Evolutionary conservation across 1,139 yeast species (phyloP), one percentile per base, ranked within the genome.

Genomic region (Sugiyamaella novakii): DNA sequence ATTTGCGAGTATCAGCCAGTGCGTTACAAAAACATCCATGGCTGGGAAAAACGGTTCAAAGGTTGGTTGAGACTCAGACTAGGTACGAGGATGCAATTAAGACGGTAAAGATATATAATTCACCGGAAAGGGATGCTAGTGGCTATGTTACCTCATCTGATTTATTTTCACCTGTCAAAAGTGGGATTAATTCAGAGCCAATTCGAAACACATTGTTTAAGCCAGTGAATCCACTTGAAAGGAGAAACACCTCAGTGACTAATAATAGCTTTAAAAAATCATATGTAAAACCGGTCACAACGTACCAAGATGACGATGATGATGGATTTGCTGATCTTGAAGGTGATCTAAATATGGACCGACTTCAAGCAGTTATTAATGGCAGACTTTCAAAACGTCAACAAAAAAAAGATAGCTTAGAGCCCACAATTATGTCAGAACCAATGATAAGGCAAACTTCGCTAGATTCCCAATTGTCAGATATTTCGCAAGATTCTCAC

Each of bases 11-110:
- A 1, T 69, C 78, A 11, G 94, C 94, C 0, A 71, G 70, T 38
- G 66, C 76, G 22, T 69, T 87, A 29, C 66, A 81, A 15, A 69
- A 72, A 33, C 92, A 86, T 61, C 75, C 75, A 25, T 87, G 95
- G 95, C 60, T 82, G 27, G 64, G 74, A 2, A 54, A 47, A n/a
- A 43, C 41, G 10, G 51, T 29, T 19, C 39, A 22, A 19, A 47
- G 45, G 47, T 37, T 5, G 45, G 46, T 19, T 14, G 52, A 40
- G 18, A 46, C 29, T 2, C 41, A 55, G 14, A 55, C 60, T 3
- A 52, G 53, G 33, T 64, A 58, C 44, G 67, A 59, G 25, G 70
- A 62, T 36, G 66, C 67, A 2, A 63, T 63, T 25, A 62, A 61
- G 48, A 62, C 68, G 1, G 70, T 65, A 11, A 62, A 63, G 46